These are phyloP conservation scores for Zychaea mexicana DNA, from an alignment of 371 early-diverging fungal genomes.

Conservation along the genomic window DNA sequence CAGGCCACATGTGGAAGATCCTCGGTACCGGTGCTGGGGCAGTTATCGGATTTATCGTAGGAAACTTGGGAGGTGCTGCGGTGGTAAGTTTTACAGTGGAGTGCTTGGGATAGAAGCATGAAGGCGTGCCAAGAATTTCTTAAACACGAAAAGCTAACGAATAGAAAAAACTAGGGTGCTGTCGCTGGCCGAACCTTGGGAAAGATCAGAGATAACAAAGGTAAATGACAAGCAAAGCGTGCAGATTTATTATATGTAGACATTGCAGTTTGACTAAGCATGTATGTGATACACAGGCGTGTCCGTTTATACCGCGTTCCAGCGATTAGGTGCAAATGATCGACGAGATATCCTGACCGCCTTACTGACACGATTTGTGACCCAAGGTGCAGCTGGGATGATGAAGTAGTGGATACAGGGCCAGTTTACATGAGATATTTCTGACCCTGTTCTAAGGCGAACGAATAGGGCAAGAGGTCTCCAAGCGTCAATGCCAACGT, in stretches of 20 bases:
- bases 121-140: not conserved
- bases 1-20: conserved; percentile 26
- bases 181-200: conserved; percentile 27
- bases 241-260: not conserved
- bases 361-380: conserved; percentile 39
- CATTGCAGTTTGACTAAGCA: too few species aligned
- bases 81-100: conserved; percentile 20
- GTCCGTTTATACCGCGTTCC: conserved; percentile 48
- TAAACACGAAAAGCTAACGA: too few species aligned
- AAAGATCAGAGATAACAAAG: conserved; percentile 31
- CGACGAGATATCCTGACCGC: conserved; percentile 42
- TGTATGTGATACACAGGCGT: conserved; percentile 21
- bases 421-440: conserved; percentile 12
- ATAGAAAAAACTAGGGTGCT: conserved; percentile 21
- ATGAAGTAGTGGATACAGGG: conserved; percentile 38
- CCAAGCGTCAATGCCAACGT: conserved; percentile 45
- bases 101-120: not conserved
- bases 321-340: conserved; percentile 30
- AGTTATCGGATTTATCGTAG: conserved; percentile 35
- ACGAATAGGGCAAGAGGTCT: conserved; percentile 67
- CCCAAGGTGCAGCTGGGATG: conserved; percentile 42
- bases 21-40: conserved; percentile 33
- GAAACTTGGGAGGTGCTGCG: conserved; percentile 32
- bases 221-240: not conserved
- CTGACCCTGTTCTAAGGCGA: conserved; percentile 56